Evolutionary conservation across 1,284 basidiomycete genomes (phyloP).

Genomic region (Pseudozyma thailandica): DNA sequence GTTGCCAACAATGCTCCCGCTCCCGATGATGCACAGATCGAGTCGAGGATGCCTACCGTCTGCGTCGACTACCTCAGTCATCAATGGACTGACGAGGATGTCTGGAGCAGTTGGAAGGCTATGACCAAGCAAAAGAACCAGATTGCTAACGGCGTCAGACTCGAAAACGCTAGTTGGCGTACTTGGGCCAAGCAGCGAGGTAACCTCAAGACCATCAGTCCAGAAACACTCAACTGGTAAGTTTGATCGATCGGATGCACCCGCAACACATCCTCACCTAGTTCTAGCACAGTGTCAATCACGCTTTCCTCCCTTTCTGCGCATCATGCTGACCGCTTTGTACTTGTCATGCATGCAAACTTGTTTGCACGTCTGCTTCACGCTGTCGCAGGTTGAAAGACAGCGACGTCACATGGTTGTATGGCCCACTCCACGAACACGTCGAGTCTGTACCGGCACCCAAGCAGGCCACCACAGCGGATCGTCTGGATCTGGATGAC

Average conservation of each 20-base stretch:
- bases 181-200: slow-evolving; percentile 99
- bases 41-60: slow-evolving; percentile 71
- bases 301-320: not conserved
- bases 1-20: slow-evolving; percentile 62
- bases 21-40: slow-evolving; percentile 66
- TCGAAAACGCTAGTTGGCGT: slow-evolving; percentile 98
- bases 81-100: slow-evolving; percentile 97
- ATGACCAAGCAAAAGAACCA: slow-evolving; percentile 99
- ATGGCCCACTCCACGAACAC: slow-evolving; percentile 84
- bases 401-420: slow-evolving; percentile 98
- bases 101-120: slow-evolving; percentile 96
- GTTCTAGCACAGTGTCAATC: too few species aligned
- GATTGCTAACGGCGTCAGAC: slow-evolving; percentile 90
- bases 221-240: slow-evolving; percentile 97
- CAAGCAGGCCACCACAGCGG: slow-evolving; percentile 71
- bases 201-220: slow-evolving; percentile 91
- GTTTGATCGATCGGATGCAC: slow-evolving; percentile 59
- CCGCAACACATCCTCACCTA: too few species aligned
- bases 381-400: slow-evolving; percentile 86
- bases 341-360: not conserved
- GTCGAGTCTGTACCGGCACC: slow-evolving; percentile 74
- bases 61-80: slow-evolving; percentile 81
- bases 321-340: not conserved
- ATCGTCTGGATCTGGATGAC: slow-evolving; percentile 72
- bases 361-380: not conserved